Base-by-base conservation (phyloP, 2,329 filamentous ascomycete genomes). In the Aspergillus sp. region DNA sequence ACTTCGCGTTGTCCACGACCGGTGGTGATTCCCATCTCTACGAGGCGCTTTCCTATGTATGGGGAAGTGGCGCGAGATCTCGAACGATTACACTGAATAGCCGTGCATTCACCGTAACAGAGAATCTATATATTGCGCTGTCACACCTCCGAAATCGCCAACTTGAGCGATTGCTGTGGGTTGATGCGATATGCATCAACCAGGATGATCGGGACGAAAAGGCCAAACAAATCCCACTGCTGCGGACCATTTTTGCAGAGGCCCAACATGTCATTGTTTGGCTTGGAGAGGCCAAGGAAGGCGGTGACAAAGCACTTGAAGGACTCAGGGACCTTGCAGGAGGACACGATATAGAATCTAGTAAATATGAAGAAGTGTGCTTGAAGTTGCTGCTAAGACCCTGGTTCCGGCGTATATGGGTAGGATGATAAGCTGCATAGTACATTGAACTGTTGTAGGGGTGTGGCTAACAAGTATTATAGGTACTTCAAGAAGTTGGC, bases 31-130 rank as follows among this genome's bases (percentile, higher is more conserved):
- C 27, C 3, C 39, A 42, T 2, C 5, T 42, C n/a, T 57, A 57
- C 6, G 54, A 57, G 41, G 54, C 54, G 0, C 42, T 49, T 21
- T 57, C 42, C 3, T 57, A 57, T 15, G 54, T 57, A 36, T 57
- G 54, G 42, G 42, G 54, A n/a, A 25, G 21, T 39, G 1, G n/a
- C 0, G 25, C 0, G 2, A 21, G 19, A 8, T 3, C 54, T 7
- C 3, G 3, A 2, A 15, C 27, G 2, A 49, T 57, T 0, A 7
- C 2, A 8, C 3, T 57, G 25, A 38, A 50, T 21, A 6, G 13
- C 8, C 15, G 17, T n/a, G 13, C 2, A 1, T 49, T 59, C 10
- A 2, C 11, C 5, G 57, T 59, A 8, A 54, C 50, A 1, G 10
- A 8, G 3, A 54, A 50, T 3, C 57, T 59, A 0, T 15, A 59